phyloP scores from a whole-genome alignment of 1,284 basidiomycete species.

The Blastosporella zonata region DNA sequence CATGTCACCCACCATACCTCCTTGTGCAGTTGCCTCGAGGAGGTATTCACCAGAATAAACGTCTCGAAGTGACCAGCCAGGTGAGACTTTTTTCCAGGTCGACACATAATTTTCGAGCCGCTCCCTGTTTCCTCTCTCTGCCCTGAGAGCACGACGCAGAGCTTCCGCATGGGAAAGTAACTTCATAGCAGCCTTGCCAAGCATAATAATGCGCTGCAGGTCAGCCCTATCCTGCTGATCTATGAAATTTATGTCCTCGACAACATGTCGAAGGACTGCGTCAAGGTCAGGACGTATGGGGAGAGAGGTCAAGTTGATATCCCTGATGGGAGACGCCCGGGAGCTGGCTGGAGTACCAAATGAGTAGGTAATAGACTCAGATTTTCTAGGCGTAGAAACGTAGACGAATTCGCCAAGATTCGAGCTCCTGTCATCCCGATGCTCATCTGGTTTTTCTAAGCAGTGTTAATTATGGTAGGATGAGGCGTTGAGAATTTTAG shows the following conservation, averaged over 20 bases:
- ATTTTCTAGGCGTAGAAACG: neutral
- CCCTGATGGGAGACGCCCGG: slow-evolving; percentile 4
- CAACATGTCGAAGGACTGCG: slow-evolving; percentile 16
- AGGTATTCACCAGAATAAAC: slow-evolving; percentile 18
- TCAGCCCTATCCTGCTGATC: slow-evolving; percentile 5
- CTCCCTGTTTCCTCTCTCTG: slow-evolving; percentile 14
- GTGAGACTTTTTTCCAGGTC: slow-evolving; percentile 15
- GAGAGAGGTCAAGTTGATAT: neutral
- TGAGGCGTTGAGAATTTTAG: too few species aligned
- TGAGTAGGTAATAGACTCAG: neutral
- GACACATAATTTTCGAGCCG: slow-evolving; percentile 18
- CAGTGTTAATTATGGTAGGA: neutral
- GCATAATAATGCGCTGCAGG: slow-evolving; percentile 2
- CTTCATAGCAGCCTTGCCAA: slow-evolving; percentile 11
- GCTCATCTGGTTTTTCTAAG: neutral
- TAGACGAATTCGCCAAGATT: neutral
- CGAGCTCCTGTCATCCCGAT: neutral
- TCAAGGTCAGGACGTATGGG: slow-evolving; percentile 14
- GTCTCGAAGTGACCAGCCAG: slow-evolving; percentile 20
- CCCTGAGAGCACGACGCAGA: slow-evolving; percentile 14
- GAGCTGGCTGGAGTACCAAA: slow-evolving; percentile 7
- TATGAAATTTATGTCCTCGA: slow-evolving; percentile 17
- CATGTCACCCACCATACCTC: neutral
- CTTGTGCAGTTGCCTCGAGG: neutral
- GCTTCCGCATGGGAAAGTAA: slow-evolving; percentile 12